These are phyloP conservation scores for Gyrodon lividus DNA, from an alignment of 768 basidiomycete genomes.

Conservation along the genomic window DNA sequence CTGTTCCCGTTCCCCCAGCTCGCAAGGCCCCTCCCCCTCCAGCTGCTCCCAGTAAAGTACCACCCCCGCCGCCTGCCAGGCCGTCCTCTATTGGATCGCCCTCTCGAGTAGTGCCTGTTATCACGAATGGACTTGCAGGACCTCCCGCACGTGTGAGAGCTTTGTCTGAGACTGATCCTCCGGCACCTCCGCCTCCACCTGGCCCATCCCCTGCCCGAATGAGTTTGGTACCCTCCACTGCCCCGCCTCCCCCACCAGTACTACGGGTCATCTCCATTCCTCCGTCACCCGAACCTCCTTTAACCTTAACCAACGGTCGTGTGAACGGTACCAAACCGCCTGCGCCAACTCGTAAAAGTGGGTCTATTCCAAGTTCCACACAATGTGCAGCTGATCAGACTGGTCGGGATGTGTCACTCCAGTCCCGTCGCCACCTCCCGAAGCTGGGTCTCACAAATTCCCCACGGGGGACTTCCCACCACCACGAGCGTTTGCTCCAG, in stretches of 20 bases:
- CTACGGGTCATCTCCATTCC: constrained; percentile 27
- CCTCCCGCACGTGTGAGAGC: constrained; percentile 41
- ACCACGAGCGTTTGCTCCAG: constrained; percentile 59
- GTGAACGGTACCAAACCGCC: constrained; percentile 33
- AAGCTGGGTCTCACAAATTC: constrained; percentile 67
- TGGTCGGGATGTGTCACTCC: constrained; percentile 4
- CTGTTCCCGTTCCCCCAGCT: constrained; percentile 22
- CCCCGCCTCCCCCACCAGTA: constrained; percentile 15
- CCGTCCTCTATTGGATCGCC: constrained; percentile 35
- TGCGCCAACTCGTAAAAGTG: constrained; percentile 49
- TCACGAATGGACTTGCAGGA: constrained; percentile 28
- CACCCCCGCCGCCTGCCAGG: constrained; percentile 45
- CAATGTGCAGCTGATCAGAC: constrained; percentile 11
- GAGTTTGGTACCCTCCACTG: constrained; percentile 18
- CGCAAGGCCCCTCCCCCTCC: constrained; percentile 39
- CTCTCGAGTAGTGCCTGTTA: constrained; percentile 35
- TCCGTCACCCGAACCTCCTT: constrained; percentile 18
- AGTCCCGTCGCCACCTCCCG: constrained; percentile 62
- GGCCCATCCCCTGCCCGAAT: constrained; percentile 27
- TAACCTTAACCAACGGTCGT: constrained; percentile 18
- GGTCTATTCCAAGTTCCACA: constrained; percentile 16
- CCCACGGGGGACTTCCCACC: constrained; percentile 78
- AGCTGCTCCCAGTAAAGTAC: constrained; percentile 35
- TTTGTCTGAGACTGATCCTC: constrained; percentile 43
- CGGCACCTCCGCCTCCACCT: constrained; percentile 33